These are phyloP conservation scores for Pythium oligandrum DNA, from an alignment of 352 stramenopile species.

Conservation along the genomic window DNA sequence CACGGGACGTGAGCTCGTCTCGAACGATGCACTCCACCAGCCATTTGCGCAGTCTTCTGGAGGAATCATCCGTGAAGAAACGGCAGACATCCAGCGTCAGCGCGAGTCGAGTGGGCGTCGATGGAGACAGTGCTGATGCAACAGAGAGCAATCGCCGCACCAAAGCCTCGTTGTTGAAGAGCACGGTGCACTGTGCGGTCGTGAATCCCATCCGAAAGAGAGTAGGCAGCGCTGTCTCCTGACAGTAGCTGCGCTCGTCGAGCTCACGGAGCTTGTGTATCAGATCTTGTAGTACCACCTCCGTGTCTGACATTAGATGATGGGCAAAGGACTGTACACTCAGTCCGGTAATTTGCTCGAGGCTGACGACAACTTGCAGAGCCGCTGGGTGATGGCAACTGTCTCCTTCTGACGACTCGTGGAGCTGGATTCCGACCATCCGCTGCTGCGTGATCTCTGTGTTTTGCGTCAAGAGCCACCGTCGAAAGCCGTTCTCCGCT, in stretches of 20 bases:
- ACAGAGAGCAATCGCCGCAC: neutral
- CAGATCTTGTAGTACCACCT: neutral
- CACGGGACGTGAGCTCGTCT: constrained; percentile 2
- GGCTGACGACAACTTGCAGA: neutral
- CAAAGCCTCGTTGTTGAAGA: constrained; percentile 6
- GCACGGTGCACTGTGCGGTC: neutral
- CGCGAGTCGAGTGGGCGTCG: neutral
- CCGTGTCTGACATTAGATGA: neutral
- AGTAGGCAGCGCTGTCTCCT: neutral
- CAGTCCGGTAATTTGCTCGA: neutral
- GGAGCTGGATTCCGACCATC: constrained; percentile 3
- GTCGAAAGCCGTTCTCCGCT: neutral
- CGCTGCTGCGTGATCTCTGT: constrained; percentile 3
- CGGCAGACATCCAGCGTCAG: constrained; percentile 4
- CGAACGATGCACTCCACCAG: constrained; percentile 7
- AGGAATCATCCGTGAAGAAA: neutral
- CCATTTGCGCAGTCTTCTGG: neutral
- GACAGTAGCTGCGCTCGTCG: neutral
- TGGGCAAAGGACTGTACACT: neutral
- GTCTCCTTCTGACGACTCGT: neutral
- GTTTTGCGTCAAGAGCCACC: constrained; percentile 4
- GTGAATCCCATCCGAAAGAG: neutral
- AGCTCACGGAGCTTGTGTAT: neutral
- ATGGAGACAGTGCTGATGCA: neutral
- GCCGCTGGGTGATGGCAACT: neutral